These are phyloP conservation scores for Lumnitzera littorea DNA, from an alignment of 345 rosid species.

Conservation along the genomic window DNA sequence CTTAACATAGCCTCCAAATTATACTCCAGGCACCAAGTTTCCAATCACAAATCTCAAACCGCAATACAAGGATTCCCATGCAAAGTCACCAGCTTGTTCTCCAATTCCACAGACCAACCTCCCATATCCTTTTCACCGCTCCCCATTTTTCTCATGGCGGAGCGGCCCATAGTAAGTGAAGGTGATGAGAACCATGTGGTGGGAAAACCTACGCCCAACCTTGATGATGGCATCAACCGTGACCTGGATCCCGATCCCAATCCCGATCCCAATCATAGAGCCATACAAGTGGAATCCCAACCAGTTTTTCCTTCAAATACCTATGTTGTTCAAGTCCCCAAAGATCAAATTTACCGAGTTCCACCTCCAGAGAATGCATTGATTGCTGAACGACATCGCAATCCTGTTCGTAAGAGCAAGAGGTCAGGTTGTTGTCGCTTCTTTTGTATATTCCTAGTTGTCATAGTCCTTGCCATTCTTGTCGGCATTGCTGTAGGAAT, in stretches of 20 bases:
- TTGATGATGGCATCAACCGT: too few relatives aligned
- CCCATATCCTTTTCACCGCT: too few relatives aligned
- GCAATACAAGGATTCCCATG: too few relatives aligned
- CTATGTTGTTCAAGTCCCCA: constrained; percentile 43
- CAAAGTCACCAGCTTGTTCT: too few relatives aligned
- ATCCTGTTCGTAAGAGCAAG: constrained; percentile 2
- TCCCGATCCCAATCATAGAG: not conserved
- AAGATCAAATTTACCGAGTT: constrained; percentile 49
- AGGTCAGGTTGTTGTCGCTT: constrained; percentile 2
- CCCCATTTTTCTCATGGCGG: too few relatives aligned
- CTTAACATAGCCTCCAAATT: too few relatives aligned
- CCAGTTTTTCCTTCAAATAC: constrained; percentile 25
- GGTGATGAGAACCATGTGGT: too few relatives aligned
- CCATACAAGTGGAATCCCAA: not conserved
- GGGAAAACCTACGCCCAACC: too few relatives aligned
- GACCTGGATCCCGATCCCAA: not conserved
- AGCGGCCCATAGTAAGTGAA: too few relatives aligned
- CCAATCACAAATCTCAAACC: too few relatives aligned
- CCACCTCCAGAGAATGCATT: constrained; percentile 50
- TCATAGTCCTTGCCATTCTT: constrained; percentile 1
- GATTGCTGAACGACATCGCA: constrained; percentile 13
- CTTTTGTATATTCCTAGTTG: constrained; percentile 4
- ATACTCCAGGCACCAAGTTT: too few relatives aligned
- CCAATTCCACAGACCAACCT: too few relatives aligned
- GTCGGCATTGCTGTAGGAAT: constrained; percentile 7